These are phyloP conservation scores for Aureobasidium sp. DNA, from an alignment of 2,329 filamentous ascomycete genomes.

Conservation along the genomic window DNA sequence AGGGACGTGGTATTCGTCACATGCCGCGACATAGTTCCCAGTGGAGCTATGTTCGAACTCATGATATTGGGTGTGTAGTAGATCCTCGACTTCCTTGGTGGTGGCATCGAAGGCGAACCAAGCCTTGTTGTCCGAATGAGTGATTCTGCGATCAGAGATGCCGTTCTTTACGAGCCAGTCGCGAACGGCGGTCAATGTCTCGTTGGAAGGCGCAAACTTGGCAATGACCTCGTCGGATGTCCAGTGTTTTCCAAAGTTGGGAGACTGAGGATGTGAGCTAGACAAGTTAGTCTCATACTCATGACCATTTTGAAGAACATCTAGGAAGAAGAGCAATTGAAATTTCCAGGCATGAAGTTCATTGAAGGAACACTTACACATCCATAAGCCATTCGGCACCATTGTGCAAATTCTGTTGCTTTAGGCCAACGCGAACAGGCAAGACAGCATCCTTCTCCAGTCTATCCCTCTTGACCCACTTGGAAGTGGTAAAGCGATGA, in stretches of 20 bases:
- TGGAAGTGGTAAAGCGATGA: slow-evolving; percentile 17
- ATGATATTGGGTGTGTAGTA: slow-evolving; percentile 22
- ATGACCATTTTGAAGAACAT: background rate
- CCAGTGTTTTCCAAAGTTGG: slow-evolving; percentile 29
- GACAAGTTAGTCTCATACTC: background rate
- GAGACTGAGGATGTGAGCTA: slow-evolving; percentile 23
- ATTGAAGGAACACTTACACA: slow-evolving; percentile 16
- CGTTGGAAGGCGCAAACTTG: slow-evolving; percentile 21
- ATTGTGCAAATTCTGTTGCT: slow-evolving; percentile 37
- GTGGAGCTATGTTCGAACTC: slow-evolving; percentile 20
- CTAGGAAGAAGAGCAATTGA: too few relatives aligned
- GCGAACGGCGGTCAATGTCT: slow-evolving; percentile 19
- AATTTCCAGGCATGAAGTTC: background rate
- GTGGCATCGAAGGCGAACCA: slow-evolving; percentile 27
- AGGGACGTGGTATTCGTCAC: slow-evolving; percentile 22
- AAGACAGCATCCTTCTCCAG: slow-evolving; percentile 29
- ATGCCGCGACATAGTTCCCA: slow-evolving; percentile 17
- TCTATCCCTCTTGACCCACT: slow-evolving; percentile 33
- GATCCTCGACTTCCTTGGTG: slow-evolving; percentile 20
- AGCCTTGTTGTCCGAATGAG: slow-evolving; percentile 26
- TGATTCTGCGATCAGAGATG: slow-evolving; percentile 18
- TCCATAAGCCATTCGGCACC: slow-evolving; percentile 28
- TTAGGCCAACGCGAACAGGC: slow-evolving; percentile 39
- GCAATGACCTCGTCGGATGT: slow-evolving; percentile 21
- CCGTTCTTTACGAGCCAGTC: slow-evolving; percentile 20